Conservation (phyloP, 225 moss, liverwort and hornwort species). For the Pseudisothecium myosuroides region DNA sequence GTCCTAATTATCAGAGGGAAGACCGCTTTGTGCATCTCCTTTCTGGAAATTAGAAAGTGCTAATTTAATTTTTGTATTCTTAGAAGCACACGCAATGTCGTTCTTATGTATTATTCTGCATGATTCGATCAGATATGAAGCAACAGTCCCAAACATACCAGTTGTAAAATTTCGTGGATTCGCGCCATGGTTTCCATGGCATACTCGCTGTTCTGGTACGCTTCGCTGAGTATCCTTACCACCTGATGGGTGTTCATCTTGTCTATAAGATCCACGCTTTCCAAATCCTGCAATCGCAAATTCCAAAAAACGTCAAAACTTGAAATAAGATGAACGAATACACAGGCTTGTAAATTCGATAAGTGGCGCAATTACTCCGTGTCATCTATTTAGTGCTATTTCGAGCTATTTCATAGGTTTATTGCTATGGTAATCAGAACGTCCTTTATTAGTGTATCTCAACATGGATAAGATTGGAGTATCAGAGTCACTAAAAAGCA, state of each 20-base stretch:
- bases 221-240: conserved; percentile 33
- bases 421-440: neutral
- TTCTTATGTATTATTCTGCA: neutral
- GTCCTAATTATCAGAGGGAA: neutral
- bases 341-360: neutral
- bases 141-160: neutral
- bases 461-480: neutral
- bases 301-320: neutral
- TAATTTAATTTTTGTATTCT: no score
- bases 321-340: neutral
- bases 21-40: no score
- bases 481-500: neutral
- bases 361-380: neutral
- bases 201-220: conserved; percentile 31
- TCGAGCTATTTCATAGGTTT: no score
- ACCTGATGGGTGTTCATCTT: conserved; percentile 46
- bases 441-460: neutral
- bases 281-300: conserved; percentile 25
- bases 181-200: conserved; percentile 32
- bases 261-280: conserved; percentile 34
- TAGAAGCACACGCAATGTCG: neutral
- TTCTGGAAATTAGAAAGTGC: neutral
- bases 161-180: conserved; percentile 33
- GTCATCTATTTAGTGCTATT: neutral
- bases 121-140: neutral